Percentiles rank a stretch among this genome's conserved stretches.
Evolutionary conservation across 1,284 basidiomycete species (phyloP).

Genomic region (Cutaneotrichosporon mucoides): DNA sequence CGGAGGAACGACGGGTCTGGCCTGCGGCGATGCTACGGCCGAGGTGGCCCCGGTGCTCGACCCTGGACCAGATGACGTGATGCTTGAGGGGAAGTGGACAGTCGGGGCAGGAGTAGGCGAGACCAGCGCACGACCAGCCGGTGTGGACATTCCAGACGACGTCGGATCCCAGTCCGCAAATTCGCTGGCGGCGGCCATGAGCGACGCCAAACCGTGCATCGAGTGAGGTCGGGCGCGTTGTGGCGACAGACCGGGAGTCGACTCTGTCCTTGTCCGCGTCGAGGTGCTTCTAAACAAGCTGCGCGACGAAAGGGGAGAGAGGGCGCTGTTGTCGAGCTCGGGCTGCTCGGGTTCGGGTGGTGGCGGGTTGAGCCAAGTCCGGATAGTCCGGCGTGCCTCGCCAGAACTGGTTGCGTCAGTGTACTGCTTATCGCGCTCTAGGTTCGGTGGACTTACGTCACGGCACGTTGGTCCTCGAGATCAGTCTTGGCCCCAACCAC

Average conservation of each 20-base stretch:
- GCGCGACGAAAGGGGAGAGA: slow-evolving; percentile 6
- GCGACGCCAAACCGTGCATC: slow-evolving; percentile 25
- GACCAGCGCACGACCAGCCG: slow-evolving; percentile 7
- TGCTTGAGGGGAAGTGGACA: slow-evolving; percentile 16
- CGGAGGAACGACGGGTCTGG: slow-evolving; percentile 10
- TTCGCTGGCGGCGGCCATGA: slow-evolving; percentile 15
- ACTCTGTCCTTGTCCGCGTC: slow-evolving; percentile 10
- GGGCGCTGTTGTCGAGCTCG: neutral
- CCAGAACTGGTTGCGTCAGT: slow-evolving; percentile 22
- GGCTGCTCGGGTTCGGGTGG: slow-evolving; percentile 15
- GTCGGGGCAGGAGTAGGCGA: slow-evolving; percentile 13
- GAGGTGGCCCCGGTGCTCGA: neutral
- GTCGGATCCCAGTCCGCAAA: slow-evolving; percentile 13
- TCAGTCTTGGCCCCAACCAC: slow-evolving; percentile 48
- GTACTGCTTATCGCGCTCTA: neutral
- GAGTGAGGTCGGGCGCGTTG: slow-evolving; percentile 20
- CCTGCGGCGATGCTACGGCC: neutral
- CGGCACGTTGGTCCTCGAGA: slow-evolving; percentile 27
- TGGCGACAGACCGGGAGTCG: slow-evolving; percentile 5
- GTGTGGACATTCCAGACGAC: neutral
- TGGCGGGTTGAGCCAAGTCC: slow-evolving; percentile 34
- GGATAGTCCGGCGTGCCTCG: slow-evolving; percentile 34
- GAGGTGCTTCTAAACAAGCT: slow-evolving; percentile 35
- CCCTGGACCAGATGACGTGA: slow-evolving; percentile 1
- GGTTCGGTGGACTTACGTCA: slow-evolving; percentile 27